Percentiles rank a stretch among this genome's conserved stretches.
Conservation (phyloP, 495 filamentous ascomycete genomes). For the Tuber indicum region DNA sequence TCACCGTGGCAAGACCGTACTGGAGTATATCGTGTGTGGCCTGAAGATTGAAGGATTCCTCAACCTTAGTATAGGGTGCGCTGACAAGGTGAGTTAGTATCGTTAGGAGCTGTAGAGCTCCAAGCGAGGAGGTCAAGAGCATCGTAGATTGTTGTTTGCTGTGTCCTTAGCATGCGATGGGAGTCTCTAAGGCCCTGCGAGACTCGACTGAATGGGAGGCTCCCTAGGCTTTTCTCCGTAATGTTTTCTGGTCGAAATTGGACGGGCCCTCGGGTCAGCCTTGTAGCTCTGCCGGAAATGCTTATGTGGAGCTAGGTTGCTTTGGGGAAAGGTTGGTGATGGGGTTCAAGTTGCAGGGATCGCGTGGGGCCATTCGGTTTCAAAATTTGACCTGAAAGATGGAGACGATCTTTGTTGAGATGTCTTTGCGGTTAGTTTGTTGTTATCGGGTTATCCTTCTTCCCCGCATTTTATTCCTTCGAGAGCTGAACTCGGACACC, state of each 20-base stretch:
- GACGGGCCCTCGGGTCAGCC: not conserved
- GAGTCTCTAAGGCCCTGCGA: not conserved
- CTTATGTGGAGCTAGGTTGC: not conserved
- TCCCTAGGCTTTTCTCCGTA: not conserved
- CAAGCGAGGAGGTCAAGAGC: slow-evolving; percentile 50
- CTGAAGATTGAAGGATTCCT: slow-evolving; percentile 98
- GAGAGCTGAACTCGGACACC: not conserved
- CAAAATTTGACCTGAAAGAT: not conserved
- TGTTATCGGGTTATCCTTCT: not conserved
- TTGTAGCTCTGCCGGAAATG: not conserved
- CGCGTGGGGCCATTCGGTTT: not conserved
- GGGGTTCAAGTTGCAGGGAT: not conserved
- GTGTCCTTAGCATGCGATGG: not conserved
- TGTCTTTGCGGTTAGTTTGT: not conserved
- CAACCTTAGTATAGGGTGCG: slow-evolving; percentile 95
- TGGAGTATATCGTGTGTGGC: slow-evolving; percentile 82
- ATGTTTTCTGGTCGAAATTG: not conserved
- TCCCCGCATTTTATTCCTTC: not conserved
- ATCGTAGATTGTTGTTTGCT: not conserved
- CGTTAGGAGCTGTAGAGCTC: slow-evolving; percentile 55
- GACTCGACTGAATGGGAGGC: not conserved
- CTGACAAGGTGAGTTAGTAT: slow-evolving; percentile 68
- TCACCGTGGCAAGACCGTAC: slow-evolving; percentile 62
- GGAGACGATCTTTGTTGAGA: not conserved
- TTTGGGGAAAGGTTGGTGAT: not conserved